Percentiles rank a stretch among this genome's conserved stretches.
Evolutionary conservation across 2,329 filamentous ascomycete genomes (phyloP).

Genomic region (Ceratocystis cubensis): DNA sequence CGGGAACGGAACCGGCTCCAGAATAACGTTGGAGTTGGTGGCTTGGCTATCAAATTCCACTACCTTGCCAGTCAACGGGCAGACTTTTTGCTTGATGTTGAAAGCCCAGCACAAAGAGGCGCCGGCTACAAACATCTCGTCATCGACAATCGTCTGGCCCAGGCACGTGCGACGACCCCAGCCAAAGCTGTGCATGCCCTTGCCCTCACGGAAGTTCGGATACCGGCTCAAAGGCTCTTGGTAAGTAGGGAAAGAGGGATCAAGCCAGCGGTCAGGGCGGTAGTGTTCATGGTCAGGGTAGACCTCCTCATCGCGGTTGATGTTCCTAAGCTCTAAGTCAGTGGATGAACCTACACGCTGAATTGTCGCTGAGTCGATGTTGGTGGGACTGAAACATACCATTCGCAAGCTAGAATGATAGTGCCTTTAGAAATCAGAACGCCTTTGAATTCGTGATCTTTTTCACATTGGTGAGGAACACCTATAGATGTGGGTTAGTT

Average conservation of each 20-base stretch:
- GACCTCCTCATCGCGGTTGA: constrained; percentile 44
- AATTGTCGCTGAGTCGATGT: neutral
- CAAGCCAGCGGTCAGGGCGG: constrained; percentile 50
- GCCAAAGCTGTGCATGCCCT: constrained; percentile 50
- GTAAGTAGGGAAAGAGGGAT: constrained; percentile 50
- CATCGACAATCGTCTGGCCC: constrained; percentile 49
- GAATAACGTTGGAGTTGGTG: constrained; percentile 41
- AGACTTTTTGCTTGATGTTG: constrained; percentile 31
- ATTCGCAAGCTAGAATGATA: constrained; percentile 39
- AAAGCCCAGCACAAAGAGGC: constrained; percentile 40
- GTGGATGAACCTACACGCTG: neutral
- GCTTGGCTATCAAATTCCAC: constrained; percentile 38
- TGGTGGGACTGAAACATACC: constrained; percentile 27
- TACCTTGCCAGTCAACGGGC: constrained; percentile 32
- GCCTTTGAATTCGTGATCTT: constrained; percentile 35
- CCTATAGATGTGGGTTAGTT: constrained; percentile 24
- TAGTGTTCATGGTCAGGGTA: constrained; percentile 54
- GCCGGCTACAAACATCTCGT: constrained; percentile 42
- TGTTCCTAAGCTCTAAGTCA: constrained; percentile 32
- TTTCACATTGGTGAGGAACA: constrained; percentile 39
- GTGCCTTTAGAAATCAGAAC: constrained; percentile 38
- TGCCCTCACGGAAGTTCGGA: constrained; percentile 47
- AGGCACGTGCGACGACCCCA: constrained; percentile 52
- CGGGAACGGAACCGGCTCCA: constrained; percentile 38
- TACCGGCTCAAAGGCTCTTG: constrained; percentile 51